Percentiles rank a stretch among this genome's conserved stretches.
Evolutionary conservation across 176 grass and related monocot species (phyloP).

Genomic region (Typha latifolia): DNA sequence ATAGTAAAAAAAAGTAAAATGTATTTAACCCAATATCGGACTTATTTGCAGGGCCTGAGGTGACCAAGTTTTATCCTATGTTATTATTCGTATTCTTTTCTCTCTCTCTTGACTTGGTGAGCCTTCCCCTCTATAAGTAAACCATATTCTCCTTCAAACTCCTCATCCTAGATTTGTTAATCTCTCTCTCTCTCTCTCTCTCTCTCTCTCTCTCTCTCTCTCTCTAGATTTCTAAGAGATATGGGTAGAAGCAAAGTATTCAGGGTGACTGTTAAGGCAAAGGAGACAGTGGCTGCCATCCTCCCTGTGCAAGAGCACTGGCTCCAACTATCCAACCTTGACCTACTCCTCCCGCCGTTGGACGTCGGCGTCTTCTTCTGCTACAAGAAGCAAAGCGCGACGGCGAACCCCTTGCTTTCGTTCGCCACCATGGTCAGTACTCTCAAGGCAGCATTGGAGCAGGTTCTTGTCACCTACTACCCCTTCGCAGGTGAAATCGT

Average conservation of each 20-base stretch:
- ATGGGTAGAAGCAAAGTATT: constrained; percentile 28
- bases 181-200: neutral
- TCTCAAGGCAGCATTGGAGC: constrained; percentile 36
- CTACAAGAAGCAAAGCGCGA: constrained; percentile 22
- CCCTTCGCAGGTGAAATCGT: constrained; percentile 43
- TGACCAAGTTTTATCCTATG: too few species aligned
- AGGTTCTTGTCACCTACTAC: constrained; percentile 50
- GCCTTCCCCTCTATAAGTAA: too few species aligned
- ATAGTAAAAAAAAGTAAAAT: too few species aligned
- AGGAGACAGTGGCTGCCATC: constrained; percentile 26
- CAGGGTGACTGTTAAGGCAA: constrained; percentile 21
- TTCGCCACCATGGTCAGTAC: constrained; percentile 9
- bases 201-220: neutral
- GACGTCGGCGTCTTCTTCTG: constrained; percentile 68
- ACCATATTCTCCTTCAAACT: too few species aligned
- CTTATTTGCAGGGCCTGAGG: too few species aligned
- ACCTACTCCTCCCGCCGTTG: constrained; percentile 45
- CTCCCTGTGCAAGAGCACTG: constrained; percentile 41
- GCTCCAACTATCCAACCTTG: constrained; percentile 43
- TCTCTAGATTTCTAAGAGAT: neutral
- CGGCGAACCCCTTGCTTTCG: neutral
- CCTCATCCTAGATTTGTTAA: neutral
- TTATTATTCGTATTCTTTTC: too few species aligned
- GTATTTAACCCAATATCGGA: too few species aligned
- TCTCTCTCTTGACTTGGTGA: too few species aligned